These are phyloP conservation scores for Mortierella sp. DNA, from an alignment of 371 early-diverging fungal genomes.

Conservation along the genomic window DNA sequence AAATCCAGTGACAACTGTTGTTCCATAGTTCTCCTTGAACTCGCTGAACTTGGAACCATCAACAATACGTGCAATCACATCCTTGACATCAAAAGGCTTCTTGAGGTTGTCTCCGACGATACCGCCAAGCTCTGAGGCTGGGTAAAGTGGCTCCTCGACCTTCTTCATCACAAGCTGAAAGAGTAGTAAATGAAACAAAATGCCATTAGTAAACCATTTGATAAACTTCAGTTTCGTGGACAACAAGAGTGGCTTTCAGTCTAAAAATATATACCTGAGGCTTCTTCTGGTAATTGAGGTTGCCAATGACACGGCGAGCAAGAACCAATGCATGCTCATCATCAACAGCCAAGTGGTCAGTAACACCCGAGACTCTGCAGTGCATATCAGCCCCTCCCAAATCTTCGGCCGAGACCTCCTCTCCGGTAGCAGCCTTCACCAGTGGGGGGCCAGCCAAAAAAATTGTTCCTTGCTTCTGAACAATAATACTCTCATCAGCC, in stretches of 20 bases:
- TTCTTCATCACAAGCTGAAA: slow-evolving; percentile 60
- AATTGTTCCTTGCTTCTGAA: slow-evolving; percentile 96
- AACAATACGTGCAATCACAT: slow-evolving; percentile 96
- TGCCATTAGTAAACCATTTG: neutral
- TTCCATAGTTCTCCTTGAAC: slow-evolving; percentile 96
- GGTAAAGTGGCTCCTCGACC: slow-evolving; percentile 89
- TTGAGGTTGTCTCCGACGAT: slow-evolving; percentile 95
- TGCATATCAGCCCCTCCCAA: slow-evolving; percentile 98
- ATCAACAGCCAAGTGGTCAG: slow-evolving; percentile 93
- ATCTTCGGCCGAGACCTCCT: slow-evolving; percentile 94
- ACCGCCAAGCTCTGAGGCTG: slow-evolving; percentile 90
- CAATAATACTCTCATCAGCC: slow-evolving; percentile 98
- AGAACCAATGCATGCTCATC: slow-evolving; percentile 94
- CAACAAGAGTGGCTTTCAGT: neutral
- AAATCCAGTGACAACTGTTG: slow-evolving; percentile 94
- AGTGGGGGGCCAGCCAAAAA: slow-evolving; percentile 98
- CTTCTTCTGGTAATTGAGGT: slow-evolving; percentile 84
- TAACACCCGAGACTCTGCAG: slow-evolving; percentile 94
- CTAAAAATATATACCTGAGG: slow-evolving; percentile 59
- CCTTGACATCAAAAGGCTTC: slow-evolving; percentile 92
- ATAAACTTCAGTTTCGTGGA: neutral
- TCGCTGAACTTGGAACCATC: slow-evolving; percentile 95
- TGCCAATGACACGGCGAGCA: slow-evolving; percentile 89
- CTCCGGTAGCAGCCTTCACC: slow-evolving; percentile 98
- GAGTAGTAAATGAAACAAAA: neutral